Evolutionary conservation across 2,329 filamentous ascomycete species (phyloP).

Genomic region (Nothopassalora personata): DNA sequence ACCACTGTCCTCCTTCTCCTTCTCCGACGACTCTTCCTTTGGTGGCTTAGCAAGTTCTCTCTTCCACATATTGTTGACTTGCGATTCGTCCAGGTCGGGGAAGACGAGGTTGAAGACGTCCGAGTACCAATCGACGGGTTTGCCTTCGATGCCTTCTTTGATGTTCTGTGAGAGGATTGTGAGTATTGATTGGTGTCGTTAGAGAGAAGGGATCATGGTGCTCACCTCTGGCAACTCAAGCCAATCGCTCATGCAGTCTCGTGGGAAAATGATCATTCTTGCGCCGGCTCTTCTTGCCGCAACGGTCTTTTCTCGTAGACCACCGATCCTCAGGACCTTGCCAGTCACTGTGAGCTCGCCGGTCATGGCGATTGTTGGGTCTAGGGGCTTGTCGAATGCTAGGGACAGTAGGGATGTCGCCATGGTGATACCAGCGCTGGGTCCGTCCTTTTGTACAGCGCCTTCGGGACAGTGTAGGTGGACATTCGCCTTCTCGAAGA

Average conservation of each 20-base stretch:
- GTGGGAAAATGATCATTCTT: slow-evolving; percentile 88
- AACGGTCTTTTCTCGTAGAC: slow-evolving; percentile 93
- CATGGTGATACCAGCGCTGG: slow-evolving; percentile 88
- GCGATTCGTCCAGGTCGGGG: slow-evolving; percentile 66
- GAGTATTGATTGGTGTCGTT: slow-evolving; percentile 4
- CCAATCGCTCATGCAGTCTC: slow-evolving; percentile 96
- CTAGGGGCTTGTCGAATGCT: slow-evolving; percentile 69
- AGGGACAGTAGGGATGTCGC: slow-evolving; percentile 85
- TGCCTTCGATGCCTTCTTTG: slow-evolving; percentile 90
- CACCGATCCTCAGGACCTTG: slow-evolving; percentile 92
- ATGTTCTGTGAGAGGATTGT: slow-evolving; percentile 65
- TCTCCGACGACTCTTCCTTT: slow-evolving; percentile 40
- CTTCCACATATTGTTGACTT: slow-evolving; percentile 69
- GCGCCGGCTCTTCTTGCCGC: slow-evolving; percentile 88
- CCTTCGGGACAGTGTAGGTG: slow-evolving; percentile 96
- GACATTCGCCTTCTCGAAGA: slow-evolving; percentile 92
- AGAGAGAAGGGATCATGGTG: slow-evolving; percentile 22
- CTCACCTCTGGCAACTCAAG: slow-evolving; percentile 90
- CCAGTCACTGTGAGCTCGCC: slow-evolving; percentile 95
- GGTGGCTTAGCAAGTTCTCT: slow-evolving; percentile 54
- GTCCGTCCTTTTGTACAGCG: slow-evolving; percentile 85
- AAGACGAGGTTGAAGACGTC: slow-evolving; percentile 93
- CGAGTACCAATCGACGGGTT: slow-evolving; percentile 85
- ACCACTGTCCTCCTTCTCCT: slow-evolving; percentile 27
- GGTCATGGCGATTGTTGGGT: slow-evolving; percentile 93